Evolutionary conservation across 208 protist genomes (phyloP), one percentile per base, ranked within the genome.

Genomic region (Acanthamoeba triangularis): DNA sequence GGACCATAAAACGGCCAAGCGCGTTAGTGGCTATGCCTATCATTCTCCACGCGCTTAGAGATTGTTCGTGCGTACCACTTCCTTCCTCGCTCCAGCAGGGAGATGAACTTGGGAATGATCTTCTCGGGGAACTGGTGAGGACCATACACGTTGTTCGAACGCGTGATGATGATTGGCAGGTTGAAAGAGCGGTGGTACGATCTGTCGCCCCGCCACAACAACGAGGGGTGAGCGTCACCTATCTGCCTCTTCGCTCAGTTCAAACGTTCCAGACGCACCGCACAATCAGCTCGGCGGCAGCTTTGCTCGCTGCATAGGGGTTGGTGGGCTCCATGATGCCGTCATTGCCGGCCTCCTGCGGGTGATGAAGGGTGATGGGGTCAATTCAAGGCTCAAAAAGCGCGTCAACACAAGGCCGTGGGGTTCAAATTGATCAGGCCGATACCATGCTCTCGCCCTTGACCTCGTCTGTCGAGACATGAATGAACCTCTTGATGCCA

Each of bases 391-490:
- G 41, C 41, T 44, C 41, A 44, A 44, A 44, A 44, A 4, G 3
- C 41, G 41, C 41, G n/a, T n/a, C n/a, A n/a, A n/a, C n/a, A n/a
- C n/a, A n/a, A n/a, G n/a, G n/a, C n/a, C n/a, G n/a, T n/a, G n/a
- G n/a, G n/a, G n/a, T n/a, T n/a, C n/a, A n/a, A n/a, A 28, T 63
- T 0, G 35, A 54, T 54, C 49, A 23, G 28, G 74, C 23, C 18
- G 1, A 13, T 90, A 47, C 54, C 49, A 8, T 67, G 49, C 20
- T 92, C 92, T 99, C 98, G 37, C 99, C 99, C 96, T 99, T 99
- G 59, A 99, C 99, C 96, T 99, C 99, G 95, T 99, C 99, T 1
- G 99, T 99, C 80, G 97, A 98, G 16, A 99, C 98, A 93, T 99
- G 98, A 67, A 99, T 97, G 94, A 99, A 99, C 25, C 98, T 97